Percentiles rank a stretch among this genome's conserved stretches.
phyloP scores from a whole-genome alignment of 768 basidiomycete species.

The Psilocybe cubensis region DNA sequence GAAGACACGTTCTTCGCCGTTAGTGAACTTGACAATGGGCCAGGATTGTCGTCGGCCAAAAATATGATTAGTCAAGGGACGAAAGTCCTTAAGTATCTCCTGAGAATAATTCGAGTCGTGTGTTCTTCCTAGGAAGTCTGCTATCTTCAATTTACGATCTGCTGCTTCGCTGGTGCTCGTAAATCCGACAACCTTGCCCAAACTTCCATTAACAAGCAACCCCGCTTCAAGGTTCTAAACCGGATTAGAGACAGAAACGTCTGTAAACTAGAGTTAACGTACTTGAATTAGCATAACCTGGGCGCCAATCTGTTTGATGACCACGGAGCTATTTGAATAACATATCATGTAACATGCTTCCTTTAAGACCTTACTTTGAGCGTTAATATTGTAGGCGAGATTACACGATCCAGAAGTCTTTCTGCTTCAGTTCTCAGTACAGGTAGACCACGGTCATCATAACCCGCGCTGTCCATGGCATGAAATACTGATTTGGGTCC shows the following conservation, averaged over 20 bases:
- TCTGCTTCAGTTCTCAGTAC: conserved; percentile 32
- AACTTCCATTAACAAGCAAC: conserved; percentile 66
- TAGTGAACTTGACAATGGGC: conserved; percentile 64
- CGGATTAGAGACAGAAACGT: background rate
- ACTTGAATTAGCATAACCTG: conserved; percentile 83
- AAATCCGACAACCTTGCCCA: conserved; percentile 58
- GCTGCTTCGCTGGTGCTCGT: conserved; percentile 51
- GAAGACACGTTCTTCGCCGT: conserved; percentile 50
- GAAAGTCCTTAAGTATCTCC: background rate
- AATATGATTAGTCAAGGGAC: conserved; percentile 24
- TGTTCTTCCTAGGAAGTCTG: conserved; percentile 14
- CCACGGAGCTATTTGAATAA: background rate
- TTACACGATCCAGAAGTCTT: conserved; percentile 47
- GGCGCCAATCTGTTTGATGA: conserved; percentile 57
- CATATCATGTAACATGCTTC: background rate
- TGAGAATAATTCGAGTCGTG: background rate
- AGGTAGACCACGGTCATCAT: conserved; percentile 36
- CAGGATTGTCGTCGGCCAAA: conserved; percentile 40
- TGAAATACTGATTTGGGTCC: conserved; percentile 36
- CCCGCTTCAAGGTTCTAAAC: conserved; percentile 65
- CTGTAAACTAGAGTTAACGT: conserved; percentile 1
- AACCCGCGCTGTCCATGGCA: conserved; percentile 50
- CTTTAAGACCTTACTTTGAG: conserved; percentile 43
- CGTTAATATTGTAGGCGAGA: conserved; percentile 49
- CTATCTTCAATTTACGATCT: conserved; percentile 38